Percentiles rank a stretch among this genome's conserved stretches.
These are phyloP conservation scores for Hawksworthiomyces lignivorus DNA, from an alignment of 2,329 filamentous ascomycete genomes.

Conservation along the genomic window DNA sequence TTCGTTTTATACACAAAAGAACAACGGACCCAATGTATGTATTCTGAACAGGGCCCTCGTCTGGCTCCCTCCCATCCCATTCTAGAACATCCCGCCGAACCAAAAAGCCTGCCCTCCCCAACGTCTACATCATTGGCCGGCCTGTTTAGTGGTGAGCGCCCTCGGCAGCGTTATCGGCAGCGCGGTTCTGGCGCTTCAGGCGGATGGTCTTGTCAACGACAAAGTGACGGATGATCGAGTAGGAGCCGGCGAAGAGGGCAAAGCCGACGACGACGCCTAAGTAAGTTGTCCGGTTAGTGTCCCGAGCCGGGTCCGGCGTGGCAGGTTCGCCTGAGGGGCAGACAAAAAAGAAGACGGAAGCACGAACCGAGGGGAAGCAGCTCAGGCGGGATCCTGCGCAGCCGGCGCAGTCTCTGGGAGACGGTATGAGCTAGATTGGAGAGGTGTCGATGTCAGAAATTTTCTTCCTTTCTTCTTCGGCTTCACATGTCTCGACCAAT, in stretches of 20 bases:
- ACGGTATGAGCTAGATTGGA: slow-evolving; percentile 73
- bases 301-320: too few relatives aligned
- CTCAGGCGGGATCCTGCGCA: slow-evolving; percentile 88
- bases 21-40: neutral
- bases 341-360: slow-evolving; percentile 6
- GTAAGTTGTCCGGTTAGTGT: too few relatives aligned
- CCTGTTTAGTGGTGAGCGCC: slow-evolving; percentile 5
- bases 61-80: neutral
- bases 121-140: neutral
- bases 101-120: neutral
- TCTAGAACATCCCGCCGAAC: neutral
- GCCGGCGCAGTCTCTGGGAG: slow-evolving; percentile 84
- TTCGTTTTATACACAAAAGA: slow-evolving; percentile 1
- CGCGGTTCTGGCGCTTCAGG: slow-evolving; percentile 62
- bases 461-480: slow-evolving; percentile 2
- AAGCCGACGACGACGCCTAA: slow-evolving; percentile 83
- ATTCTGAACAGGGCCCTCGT: neutral
- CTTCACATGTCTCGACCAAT: neutral
- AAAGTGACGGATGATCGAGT: slow-evolving; percentile 78
- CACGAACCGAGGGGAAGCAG: slow-evolving; percentile 84
- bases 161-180: slow-evolving; percentile 32
- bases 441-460: slow-evolving; percentile 7
- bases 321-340: too few relatives aligned
- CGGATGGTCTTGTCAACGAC: slow-evolving; percentile 86
- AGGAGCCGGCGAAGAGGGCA: slow-evolving; percentile 71